Evolutionary conservation across 176 grass and related monocot genomes (phyloP).

Genomic region (Triticum urartu): DNA sequence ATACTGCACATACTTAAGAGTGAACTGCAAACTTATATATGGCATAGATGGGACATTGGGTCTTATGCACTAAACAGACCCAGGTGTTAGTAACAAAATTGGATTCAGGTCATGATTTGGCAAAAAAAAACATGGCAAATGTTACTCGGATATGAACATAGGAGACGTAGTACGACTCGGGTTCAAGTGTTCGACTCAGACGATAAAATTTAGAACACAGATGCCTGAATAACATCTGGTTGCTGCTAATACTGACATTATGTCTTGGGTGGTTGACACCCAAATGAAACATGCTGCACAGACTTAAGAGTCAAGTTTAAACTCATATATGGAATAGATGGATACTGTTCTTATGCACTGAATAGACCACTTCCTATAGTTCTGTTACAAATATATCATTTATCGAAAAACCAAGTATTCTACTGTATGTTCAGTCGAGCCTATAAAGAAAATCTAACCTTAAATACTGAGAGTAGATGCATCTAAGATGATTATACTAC

Average conservation of each 20-base stretch:
- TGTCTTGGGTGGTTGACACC: background rate
- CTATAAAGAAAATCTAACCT: slow-evolving; percentile 13
- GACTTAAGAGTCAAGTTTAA: background rate
- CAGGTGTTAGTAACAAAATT: background rate
- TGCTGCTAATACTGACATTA: background rate
- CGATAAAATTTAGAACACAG: background rate
- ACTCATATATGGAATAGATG: background rate
- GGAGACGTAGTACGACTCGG: background rate
- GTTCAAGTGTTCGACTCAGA: background rate
- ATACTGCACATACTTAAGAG: background rate
- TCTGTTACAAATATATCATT: background rate
- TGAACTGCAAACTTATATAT: background rate
- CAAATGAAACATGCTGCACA: background rate
- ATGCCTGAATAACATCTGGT: background rate
- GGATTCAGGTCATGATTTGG: background rate
- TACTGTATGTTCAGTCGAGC: background rate
- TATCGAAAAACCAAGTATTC: background rate
- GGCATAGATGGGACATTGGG: background rate
- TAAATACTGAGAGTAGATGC: background rate
- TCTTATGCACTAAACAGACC: background rate
- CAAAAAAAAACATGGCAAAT: no score
- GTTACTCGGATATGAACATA: background rate
- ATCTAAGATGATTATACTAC: background rate
- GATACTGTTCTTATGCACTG: background rate
- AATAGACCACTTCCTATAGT: background rate